phyloP scores from a whole-genome alignment of 192 early-diverging fungal genomes.

The Entomortierella lignicola region DNA sequence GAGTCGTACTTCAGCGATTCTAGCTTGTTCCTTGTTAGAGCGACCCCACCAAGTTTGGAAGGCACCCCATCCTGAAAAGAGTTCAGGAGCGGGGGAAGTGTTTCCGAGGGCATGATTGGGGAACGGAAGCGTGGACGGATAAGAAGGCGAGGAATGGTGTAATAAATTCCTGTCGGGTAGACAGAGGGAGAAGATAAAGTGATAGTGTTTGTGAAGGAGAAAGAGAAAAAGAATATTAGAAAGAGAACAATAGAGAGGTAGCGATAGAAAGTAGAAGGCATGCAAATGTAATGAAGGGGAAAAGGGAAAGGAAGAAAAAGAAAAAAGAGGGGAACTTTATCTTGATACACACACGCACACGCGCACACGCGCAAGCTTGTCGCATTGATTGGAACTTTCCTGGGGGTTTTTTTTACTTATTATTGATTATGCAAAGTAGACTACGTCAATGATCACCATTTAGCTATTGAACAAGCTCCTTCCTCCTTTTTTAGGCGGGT shows the following conservation, averaged over 20 bases:
- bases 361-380: background rate
- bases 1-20: constrained; percentile 67
- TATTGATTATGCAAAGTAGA: too few relatives aligned
- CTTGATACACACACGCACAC: background rate
- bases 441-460: too few relatives aligned
- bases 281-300: background rate
- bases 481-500: too few relatives aligned
- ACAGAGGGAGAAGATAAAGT: too few relatives aligned
- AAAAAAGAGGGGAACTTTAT: background rate
- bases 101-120: constrained; percentile 48
- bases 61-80: constrained; percentile 48
- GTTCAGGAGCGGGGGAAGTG: constrained; percentile 39
- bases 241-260: background rate
- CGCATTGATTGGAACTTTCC: too few relatives aligned
- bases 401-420: too few relatives aligned
- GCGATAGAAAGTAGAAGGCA: too few relatives aligned
- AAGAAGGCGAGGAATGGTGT: constrained; percentile 47
- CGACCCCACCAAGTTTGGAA: constrained; percentile 48
- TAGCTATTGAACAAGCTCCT: too few relatives aligned
- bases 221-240: background rate
- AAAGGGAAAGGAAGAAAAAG: background rate
- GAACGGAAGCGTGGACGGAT: constrained; percentile 46
- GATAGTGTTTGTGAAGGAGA: too few relatives aligned
- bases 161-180: background rate
- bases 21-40: constrained; percentile 34